phyloP scores from a whole-genome alignment of 257 asterid genomes.

The Solanum lignicaule region DNA sequence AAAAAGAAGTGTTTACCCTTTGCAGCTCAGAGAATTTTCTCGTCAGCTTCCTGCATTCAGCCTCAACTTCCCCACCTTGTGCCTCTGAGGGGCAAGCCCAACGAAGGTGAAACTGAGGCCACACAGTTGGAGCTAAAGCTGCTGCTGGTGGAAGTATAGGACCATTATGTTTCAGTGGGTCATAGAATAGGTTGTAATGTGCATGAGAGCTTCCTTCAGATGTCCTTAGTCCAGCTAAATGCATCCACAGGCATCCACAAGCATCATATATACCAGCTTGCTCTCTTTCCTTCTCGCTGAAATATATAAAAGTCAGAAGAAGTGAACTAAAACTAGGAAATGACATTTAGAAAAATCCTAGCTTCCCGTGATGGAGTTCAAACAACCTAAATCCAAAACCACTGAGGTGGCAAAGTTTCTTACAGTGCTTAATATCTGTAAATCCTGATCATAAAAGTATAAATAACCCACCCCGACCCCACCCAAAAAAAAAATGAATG shows the following conservation, averaged over 20 bases:
- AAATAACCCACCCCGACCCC: neutral
- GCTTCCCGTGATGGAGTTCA: neutral
- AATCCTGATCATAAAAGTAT: neutral
- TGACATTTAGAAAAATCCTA: neutral
- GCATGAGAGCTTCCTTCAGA: slow-evolving; percentile 63
- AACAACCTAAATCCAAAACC: neutral
- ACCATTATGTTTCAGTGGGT: slow-evolving; percentile 56
- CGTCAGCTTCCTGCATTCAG: slow-evolving; percentile 66
- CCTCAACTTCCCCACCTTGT: slow-evolving; percentile 87
- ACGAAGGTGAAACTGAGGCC: slow-evolving; percentile 99
- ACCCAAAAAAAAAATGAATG: neutral
- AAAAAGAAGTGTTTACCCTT: slow-evolving; percentile 33
- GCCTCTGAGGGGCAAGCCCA: slow-evolving; percentile 94
- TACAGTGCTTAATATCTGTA: neutral
- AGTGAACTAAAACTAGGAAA: neutral
- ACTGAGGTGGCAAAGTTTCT: neutral
- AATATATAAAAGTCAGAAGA: neutral
- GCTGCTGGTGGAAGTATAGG: slow-evolving; percentile 94
- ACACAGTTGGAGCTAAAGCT: slow-evolving; percentile 92
- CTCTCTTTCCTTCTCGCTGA: slow-evolving; percentile 91
- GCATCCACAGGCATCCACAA: slow-evolving; percentile 84
- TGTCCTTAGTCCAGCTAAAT: slow-evolving; percentile 70
- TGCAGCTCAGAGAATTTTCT: slow-evolving; percentile 54
- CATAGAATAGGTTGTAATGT: slow-evolving; percentile 79
- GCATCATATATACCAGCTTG: slow-evolving; percentile 76